Evolutionary conservation across 805 yeast genomes (phyloP), one percentile per base, ranked within the genome.

Genomic region (Schwanniomyces pseudopolymorphus): DNA sequence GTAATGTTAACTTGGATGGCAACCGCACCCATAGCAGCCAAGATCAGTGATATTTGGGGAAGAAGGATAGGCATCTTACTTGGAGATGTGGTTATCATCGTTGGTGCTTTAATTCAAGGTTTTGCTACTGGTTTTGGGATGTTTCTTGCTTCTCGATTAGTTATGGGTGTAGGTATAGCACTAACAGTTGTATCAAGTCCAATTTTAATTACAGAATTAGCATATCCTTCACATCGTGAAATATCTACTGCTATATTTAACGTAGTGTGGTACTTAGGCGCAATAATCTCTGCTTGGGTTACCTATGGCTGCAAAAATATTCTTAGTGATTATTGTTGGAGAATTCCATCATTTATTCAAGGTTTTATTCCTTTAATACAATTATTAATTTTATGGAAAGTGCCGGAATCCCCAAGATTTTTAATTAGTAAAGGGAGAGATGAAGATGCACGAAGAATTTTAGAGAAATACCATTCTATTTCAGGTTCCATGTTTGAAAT

Each of bases 141-240:
- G 37, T 40, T 40, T 17, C 73, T 85, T 22, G 66, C 82, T 50
- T 89, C 87, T 19, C 77, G 92, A 69, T 81, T 83, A 38, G 57
- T 80, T 35, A 78, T 85, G 16, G 88, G 91, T 58, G 55, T 83
- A 42, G 91, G 89, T 55, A 83, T 81, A 52, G 90, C 91, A 49
- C 61, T 84, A 58, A 79, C 80, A 59, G 83, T 88, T 17, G 81
- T 87, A 21, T 5, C 25, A 6, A 22, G 25, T 22, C 25, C 25
- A 6, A 8, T 22, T 22, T 22, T 22, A 8, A 22, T 22, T 22
- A 8, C 25, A 22, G 25, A 22, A 8, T 8, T 22, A 6, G 25
- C 25, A 6, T 22, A 22, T 22, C 25, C 25, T 22, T 8, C 8
- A 8, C 25, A 22, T 8, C 5, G 25, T 6, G 25, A 6, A 6